These are phyloP conservation scores for Pulveroboletus sp. DNA, from an alignment of 768 basidiomycete genomes.

Conservation along the genomic window DNA sequence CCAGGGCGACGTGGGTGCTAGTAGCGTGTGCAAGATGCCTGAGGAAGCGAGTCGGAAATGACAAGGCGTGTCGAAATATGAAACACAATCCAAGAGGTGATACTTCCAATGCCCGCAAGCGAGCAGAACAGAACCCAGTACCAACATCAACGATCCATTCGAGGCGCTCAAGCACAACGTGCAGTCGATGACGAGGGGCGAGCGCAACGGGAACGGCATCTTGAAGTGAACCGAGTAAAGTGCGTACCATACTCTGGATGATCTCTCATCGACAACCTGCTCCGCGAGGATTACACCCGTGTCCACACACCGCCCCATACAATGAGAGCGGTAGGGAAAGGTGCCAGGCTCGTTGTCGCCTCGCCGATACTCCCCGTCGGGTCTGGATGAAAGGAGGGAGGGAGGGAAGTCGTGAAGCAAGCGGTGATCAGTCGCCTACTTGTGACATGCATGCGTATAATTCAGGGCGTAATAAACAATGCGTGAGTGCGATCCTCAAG, in stretches of 20 bases:
- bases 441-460: conserved; percentile 31
- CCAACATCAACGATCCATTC: conserved; percentile 12
- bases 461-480: conserved; percentile 46
- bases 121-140: conserved; percentile 9
- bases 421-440: conserved; percentile 49
- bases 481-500: conserved; percentile 28
- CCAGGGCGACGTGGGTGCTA: conserved; percentile 11
- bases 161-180: conserved; percentile 24
- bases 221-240: not conserved
- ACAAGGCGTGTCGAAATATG: conserved; percentile 26
- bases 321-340: conserved; percentile 28
- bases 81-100: conserved; percentile 12
- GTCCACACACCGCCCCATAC: conserved; percentile 30
- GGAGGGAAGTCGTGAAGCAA: conserved; percentile 24
- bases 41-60: conserved; percentile 16
- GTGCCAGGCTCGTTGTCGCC: conserved; percentile 28
- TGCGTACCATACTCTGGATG: conserved; percentile 14
- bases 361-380: conserved; percentile 21
- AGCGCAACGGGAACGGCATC: conserved; percentile 17
- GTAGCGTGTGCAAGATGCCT: conserved; percentile 12
- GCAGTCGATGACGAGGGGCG: conserved; percentile 29
- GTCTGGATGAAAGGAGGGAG: conserved; percentile 13
- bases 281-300: conserved; percentile 25
- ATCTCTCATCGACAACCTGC: conserved; percentile 23
- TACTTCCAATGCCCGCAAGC: conserved; percentile 29